Base-by-base conservation (phyloP, 208 protist species). In the Trypanosomatidae sp. region DNA sequence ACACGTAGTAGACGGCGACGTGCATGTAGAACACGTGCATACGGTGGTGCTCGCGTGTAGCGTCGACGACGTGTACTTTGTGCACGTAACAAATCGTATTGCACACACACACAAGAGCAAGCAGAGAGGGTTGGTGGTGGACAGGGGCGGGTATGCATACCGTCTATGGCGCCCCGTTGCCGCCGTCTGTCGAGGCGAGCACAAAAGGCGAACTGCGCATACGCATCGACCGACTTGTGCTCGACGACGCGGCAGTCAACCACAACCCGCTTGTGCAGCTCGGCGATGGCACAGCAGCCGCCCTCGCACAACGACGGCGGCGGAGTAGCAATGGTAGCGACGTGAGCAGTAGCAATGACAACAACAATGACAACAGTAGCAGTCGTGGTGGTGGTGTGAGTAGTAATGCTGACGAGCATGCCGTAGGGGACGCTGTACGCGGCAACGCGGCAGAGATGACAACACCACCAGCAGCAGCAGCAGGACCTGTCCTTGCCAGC, bases 191-290 rank as follows among this genome's bases (percentile, higher is more conserved):
- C 21, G 70, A 83, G 0, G 71, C 59, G 18, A 60, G 65, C n/a
- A 92, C 83, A 23, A 51, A 56, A 21, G 83, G 83, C 5, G 78
- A 88, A 51, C 68, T 92, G 37, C 76, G 74, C 28, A 72, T 92
- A 27, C 74, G 83, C 35, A 46, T 92, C 25, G 83, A 92, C 26
- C 77, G 81, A 27, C 49, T 92, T 22, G 44, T 92, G 13, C 56
- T 92, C 1, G 71, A 88, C 24, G 63, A 86, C 27, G 64, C 77
- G 39, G 52, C 59, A 6, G 68, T 88, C 25, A 73, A 74, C 44
- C 51, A 66, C 43, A 77, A 72, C 50, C 73, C 73, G 2, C 43
- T 64, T 6, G 52, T 82, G 15, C 64, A 59, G 20, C 50, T n/a
- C 72, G 4, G 57, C 30, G 11, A 15, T 35, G 11, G 30, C 30